Evolutionary conservation across 2,329 filamentous ascomycete species (phyloP).

Genomic region (Gaeumannomyces sp.): DNA sequence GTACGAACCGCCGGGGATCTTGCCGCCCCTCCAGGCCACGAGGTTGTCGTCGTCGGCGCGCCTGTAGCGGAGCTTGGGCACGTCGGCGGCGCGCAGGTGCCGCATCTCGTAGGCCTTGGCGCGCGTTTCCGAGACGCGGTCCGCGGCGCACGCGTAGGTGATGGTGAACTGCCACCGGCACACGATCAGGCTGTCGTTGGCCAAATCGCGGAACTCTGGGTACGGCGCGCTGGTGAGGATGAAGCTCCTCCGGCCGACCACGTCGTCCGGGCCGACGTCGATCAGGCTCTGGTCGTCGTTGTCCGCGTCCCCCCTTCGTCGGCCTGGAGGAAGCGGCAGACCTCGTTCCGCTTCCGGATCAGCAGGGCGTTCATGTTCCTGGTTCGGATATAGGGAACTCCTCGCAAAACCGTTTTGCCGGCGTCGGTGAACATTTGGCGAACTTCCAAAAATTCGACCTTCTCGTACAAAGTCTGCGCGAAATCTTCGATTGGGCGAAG

Average conservation of each 20-base stretch:
- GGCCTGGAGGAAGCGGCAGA: conserved; percentile 37
- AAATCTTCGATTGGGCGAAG: not conserved
- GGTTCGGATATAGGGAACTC: conserved; percentile 31
- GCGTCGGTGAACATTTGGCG: conserved; percentile 24
- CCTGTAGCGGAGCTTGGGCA: conserved; percentile 19
- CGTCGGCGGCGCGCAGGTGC: conserved; percentile 26
- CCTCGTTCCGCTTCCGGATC: conserved; percentile 34
- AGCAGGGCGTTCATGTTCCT: conserved; percentile 30
- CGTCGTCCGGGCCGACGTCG: conserved; percentile 32
- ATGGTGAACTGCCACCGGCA: conserved; percentile 44
- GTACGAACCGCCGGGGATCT: conserved; percentile 32
- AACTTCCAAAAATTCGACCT: conserved; percentile 33
- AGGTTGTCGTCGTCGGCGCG: conserved; percentile 25
- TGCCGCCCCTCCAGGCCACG: conserved; percentile 33
- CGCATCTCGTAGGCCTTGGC: conserved; percentile 30
- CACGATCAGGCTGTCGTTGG: conserved; percentile 31
- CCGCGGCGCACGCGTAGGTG: conserved; percentile 22
- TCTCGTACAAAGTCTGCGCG: not conserved
- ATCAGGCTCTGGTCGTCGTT: conserved; percentile 31
- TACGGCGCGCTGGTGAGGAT: conserved; percentile 50
- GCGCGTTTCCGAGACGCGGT: conserved; percentile 27
- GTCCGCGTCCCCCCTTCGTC: conserved; percentile 28
- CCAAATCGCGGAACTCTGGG: conserved; percentile 20
- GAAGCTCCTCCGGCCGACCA: conserved; percentile 37
- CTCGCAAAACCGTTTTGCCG: conserved; percentile 33